Evolutionary conservation across 768 basidiomycete species (phyloP).

Genomic region (Chalciporus pseudorubinellus): DNA sequence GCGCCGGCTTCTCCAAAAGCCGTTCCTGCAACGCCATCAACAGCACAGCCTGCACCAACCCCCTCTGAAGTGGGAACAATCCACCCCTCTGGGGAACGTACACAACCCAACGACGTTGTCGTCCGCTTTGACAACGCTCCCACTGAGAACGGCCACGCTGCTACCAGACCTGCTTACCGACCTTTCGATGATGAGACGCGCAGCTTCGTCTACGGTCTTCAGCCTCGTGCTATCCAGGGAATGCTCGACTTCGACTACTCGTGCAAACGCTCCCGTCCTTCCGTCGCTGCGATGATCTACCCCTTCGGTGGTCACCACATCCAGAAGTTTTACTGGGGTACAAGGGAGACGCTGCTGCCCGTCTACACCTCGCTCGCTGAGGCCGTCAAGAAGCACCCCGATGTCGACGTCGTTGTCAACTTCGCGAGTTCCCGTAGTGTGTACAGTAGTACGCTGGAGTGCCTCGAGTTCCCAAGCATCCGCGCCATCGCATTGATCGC

Average conservation of each 20-base stretch:
- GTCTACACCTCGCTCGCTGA: conserved; percentile 93
- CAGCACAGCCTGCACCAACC: conserved; percentile 36
- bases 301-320: conserved; percentile 99
- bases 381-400: conserved; percentile 90
- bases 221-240: conserved; percentile 98
- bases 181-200: conserved; percentile 95
- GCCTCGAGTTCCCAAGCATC: conserved; percentile 52
- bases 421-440: conserved; percentile 94
- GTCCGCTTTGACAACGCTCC: conserved; percentile 70
- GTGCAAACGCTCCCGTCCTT: conserved; percentile 87
- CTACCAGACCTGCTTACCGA: conserved; percentile 70
- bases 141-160: conserved; percentile 32
- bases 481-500: conserved; percentile 86
- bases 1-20: conserved; percentile 44
- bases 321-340: conserved; percentile 99
- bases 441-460: conserved; percentile 92
- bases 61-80: conserved; percentile 63
- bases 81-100: conserved; percentile 74
- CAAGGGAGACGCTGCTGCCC: conserved; percentile 96
- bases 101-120: conserved; percentile 84
- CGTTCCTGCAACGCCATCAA: conserved; percentile 27
- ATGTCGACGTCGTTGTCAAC: conserved; percentile 98
- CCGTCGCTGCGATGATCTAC: conserved; percentile 99
- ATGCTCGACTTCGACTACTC: conserved; percentile 99
- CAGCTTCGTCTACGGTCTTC: conserved; percentile 96